A percentile compares a stretch with the other conserved stretches of the same genome.
Conservation (phyloP, 2,329 filamentous ascomycete species). For the Penicillium sp. region DNA sequence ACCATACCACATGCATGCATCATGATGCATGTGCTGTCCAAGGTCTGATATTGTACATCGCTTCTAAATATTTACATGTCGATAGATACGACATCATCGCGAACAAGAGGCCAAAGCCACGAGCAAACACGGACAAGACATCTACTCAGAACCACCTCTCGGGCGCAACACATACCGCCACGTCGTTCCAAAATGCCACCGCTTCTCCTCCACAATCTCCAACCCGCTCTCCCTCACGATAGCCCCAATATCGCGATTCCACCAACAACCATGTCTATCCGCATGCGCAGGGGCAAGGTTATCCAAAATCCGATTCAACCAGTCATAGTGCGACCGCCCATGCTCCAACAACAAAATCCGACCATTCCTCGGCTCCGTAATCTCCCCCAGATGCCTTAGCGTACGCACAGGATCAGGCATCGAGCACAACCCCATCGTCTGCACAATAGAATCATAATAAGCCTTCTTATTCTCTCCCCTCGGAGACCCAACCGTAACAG, state of each 20-base stretch:
- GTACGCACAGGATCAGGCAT: constrained; percentile 44
- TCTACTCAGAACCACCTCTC: constrained; percentile 5
- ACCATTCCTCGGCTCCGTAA: constrained; percentile 42
- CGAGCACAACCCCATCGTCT: constrained; percentile 54
- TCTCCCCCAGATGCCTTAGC: constrained; percentile 41
- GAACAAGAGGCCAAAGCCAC: background rate
- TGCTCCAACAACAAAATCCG: constrained; percentile 51
- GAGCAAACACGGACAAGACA: background rate
- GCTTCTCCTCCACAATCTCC: constrained; percentile 47
- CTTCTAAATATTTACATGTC: background rate
- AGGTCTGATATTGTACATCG: background rate
- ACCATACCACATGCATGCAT: background rate
- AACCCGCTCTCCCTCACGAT: constrained; percentile 50
- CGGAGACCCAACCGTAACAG: constrained; percentile 14
- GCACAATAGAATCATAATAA: constrained; percentile 49
- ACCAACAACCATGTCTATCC: constrained; percentile 54
- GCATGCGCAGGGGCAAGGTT: constrained; percentile 49
- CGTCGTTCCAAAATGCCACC: constrained; percentile 51
- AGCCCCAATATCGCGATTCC: constrained; percentile 52
- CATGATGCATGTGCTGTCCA: background rate
- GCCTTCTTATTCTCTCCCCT: background rate
- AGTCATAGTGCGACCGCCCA: constrained; percentile 47
- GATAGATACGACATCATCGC: background rate
- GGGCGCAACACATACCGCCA: constrained; percentile 46
- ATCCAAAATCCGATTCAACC: constrained; percentile 50